Conservation (phyloP, 2,329 filamentous ascomycete genomes). For the Apiospora phragmitis region DNA sequence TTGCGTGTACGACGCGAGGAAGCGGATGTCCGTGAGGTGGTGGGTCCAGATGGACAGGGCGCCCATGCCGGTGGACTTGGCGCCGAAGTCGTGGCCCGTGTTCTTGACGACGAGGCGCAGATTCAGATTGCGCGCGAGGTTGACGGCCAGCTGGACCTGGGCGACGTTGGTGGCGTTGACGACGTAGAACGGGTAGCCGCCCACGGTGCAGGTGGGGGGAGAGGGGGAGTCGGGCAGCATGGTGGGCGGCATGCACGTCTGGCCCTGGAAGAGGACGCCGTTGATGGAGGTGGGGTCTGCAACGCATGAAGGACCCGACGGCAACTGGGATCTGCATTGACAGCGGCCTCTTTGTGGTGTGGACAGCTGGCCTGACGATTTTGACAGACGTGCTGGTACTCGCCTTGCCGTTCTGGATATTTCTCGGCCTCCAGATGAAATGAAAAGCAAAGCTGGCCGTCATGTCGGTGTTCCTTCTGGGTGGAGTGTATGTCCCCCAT, state of each 20-base stretch:
- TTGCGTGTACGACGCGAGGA: slow-evolving; percentile 34
- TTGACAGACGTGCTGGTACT: slow-evolving; percentile 41
- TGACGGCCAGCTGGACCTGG: slow-evolving; percentile 47
- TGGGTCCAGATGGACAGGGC: slow-evolving; percentile 41
- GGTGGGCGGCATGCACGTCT: slow-evolving; percentile 22
- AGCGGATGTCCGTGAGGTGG: slow-evolving; percentile 34
- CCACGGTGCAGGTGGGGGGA: slow-evolving; percentile 40
- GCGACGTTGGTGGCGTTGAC: slow-evolving; percentile 41
- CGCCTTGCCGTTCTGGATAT: slow-evolving; percentile 41
- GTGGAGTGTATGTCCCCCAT: slow-evolving; percentile 24
- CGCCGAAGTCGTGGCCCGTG: slow-evolving; percentile 54
- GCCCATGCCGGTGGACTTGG: slow-evolving; percentile 36
- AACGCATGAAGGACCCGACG: no score
- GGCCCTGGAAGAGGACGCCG: slow-evolving; percentile 35
- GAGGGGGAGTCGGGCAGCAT: slow-evolving; percentile 15
- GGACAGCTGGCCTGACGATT: slow-evolving; percentile 38
- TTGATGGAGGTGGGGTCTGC: slow-evolving; percentile 38
- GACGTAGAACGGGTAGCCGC: slow-evolving; percentile 43
- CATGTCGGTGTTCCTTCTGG: slow-evolving; percentile 37
- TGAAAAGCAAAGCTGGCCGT: slow-evolving; percentile 37
- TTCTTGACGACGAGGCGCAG: slow-evolving; percentile 53
- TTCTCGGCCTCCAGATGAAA: slow-evolving; percentile 40
- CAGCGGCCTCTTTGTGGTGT: slow-evolving; percentile 8
- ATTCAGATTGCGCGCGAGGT: slow-evolving; percentile 46
- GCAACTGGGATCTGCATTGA: no score